Base-by-base conservation (phyloP, 768 basidiomycete species). In the Tylopilus balloui region DNA sequence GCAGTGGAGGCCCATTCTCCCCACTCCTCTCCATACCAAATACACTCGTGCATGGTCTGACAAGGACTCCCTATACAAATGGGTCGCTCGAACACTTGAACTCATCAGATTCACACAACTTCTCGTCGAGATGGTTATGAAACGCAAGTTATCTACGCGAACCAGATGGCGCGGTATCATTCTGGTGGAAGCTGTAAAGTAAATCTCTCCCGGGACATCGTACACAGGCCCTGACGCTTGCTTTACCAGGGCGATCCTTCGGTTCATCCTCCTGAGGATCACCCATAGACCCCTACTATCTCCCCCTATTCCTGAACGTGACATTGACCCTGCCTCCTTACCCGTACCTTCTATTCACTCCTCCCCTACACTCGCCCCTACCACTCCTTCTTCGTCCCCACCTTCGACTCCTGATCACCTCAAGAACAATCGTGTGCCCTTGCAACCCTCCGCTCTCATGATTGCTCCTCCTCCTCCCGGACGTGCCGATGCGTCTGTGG, bases 21-120 rank as follows among this genome's bases (percentile, higher is more conserved):
- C 88, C 10, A 74, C 81, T 14, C 80, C 85, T 27, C 72, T 79
- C 54, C 95, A 97, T 67, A 79, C 89, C 27, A 88, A 92, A 51
- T 98, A 90, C 69, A 96, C 95, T 14, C 80, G 81, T 48, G 87
- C 88, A 39, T 98, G 89, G 89, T 77, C 80, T 17, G 81, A 86
- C 63, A 81, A 77, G 60, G 79, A 83, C 38, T 44, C 61, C 7
- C 65, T 74, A 14, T 98, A 97, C 72, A 86, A 84, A 66, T 86
- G 86, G 83, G 80, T 81, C 9, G 83, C 88, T 20, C 75, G 92
- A 37, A 62, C 76, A 2, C 77, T 97, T 6, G 85, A 89, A 60
- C 72, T 92, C 29, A 75, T 93, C 54, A 80, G 81, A 36, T 93
- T 86, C 66, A 77, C 84, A 13, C 85, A 96, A 64, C 79, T 98